Evolutionary conservation across 345 rosid species (phyloP).

Genomic region (Viola odorata): DNA sequence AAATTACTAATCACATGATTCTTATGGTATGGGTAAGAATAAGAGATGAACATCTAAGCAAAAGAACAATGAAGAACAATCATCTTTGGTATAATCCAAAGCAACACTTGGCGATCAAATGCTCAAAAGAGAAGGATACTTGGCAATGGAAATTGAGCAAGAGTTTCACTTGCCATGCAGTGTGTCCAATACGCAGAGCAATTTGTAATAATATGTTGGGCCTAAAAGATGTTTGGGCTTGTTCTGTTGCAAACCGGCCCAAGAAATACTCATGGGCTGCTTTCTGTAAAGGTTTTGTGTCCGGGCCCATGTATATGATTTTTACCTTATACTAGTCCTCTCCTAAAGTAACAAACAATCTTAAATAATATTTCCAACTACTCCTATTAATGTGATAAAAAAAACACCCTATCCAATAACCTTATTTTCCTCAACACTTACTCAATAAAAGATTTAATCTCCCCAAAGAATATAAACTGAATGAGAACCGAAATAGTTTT

Average conservation of each 20-base stretch:
- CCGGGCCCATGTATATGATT: too few species aligned
- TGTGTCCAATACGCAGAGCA: neutral
- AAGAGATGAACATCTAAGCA: conserved; percentile 6
- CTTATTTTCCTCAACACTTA: too few species aligned
- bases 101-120: conserved; percentile 11
- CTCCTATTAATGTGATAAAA: too few species aligned
- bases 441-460: too few species aligned
- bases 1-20: conserved; percentile 17
- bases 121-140: neutral
- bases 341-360: too few species aligned
- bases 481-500: too few species aligned
- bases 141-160: conserved; percentile 6
- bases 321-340: too few species aligned
- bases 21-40: conserved; percentile 5
- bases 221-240: neutral
- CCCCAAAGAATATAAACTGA: too few species aligned
- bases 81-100: neutral
- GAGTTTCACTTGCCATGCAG: conserved; percentile 10
- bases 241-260: too few species aligned
- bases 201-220: neutral
- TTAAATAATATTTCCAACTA: too few species aligned
- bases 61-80: too few species aligned
- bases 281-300: neutral
- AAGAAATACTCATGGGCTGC: neutral
- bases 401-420: too few species aligned